Percentiles rank a stretch among this genome's conserved stretches.
These are phyloP conservation scores for Croton laevigatus DNA, from an alignment of 441 rosid genomes.

Conservation along the genomic window DNA sequence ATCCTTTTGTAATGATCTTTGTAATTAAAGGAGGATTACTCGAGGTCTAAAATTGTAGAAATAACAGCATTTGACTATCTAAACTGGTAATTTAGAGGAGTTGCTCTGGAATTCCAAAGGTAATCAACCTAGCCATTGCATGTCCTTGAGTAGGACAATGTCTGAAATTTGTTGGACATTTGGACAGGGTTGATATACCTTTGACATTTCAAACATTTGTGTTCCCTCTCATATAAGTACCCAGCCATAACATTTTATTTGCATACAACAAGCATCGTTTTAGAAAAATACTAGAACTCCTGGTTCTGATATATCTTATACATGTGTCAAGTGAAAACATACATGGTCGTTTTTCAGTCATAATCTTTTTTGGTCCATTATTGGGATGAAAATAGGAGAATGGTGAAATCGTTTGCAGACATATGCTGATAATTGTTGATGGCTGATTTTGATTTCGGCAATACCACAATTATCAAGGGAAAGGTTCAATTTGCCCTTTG, in stretches of 20 bases:
- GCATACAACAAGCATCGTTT: too few species aligned
- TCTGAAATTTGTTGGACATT: neutral
- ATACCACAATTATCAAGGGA: too few species aligned
- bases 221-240: too few species aligned
- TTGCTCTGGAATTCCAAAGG: neutral
- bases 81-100: neutral
- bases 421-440: neutral
- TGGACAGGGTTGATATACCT: neutral
- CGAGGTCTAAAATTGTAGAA: neutral
- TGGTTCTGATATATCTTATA: neutral
- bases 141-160: neutral
- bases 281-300: neutral
- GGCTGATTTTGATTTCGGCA: too few species aligned
- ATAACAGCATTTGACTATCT: neutral
- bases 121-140: neutral
- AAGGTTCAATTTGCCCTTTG: too few species aligned
- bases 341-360: neutral
- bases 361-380: neutral
- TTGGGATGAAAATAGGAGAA: neutral
- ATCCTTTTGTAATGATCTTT: neutral
- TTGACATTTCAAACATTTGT: neutral
- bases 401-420: neutral
- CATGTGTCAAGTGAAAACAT: neutral
- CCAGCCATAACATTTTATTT: neutral
- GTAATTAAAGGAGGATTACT: neutral